Evolutionary conservation across 306 rosid species (phyloP).

Genomic region (Myrica gale): DNA sequence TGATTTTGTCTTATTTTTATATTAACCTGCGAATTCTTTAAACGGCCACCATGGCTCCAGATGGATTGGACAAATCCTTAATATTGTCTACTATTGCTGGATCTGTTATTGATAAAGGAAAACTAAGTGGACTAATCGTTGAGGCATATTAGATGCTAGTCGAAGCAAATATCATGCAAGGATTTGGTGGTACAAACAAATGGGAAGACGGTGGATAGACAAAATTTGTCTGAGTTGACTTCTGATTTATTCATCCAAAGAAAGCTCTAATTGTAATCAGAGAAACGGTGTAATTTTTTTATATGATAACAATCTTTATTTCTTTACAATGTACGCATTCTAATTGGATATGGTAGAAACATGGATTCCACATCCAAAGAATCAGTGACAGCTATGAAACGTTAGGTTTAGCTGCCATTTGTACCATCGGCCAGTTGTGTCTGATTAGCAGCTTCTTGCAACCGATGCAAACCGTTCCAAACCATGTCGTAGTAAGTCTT

Average conservation of each 20-base stretch:
- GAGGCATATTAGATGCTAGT: background rate
- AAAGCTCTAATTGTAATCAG: too few species aligned
- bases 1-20: too few species aligned
- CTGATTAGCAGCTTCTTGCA: slow-evolving; percentile 52
- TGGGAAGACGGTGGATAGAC: background rate
- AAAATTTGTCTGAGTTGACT: background rate
- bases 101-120: background rate
- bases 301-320: background rate
- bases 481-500: slow-evolving; percentile 67
- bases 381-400: slow-evolving; percentile 28
- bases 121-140: too few species aligned
- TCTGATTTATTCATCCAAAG: too few species aligned
- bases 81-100: too few species aligned
- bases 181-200: background rate
- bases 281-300: too few species aligned
- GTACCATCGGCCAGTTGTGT: slow-evolving; percentile 12
- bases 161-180: background rate
- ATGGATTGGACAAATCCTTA: too few species aligned
- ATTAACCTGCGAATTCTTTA: too few species aligned
- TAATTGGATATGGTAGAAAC: background rate
- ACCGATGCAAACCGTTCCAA: slow-evolving; percentile 66
- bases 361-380: slow-evolving; percentile 25
- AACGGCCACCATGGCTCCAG: too few species aligned
- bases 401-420: slow-evolving; percentile 2
- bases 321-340: background rate